Evolutionary conservation across 345 rosid genomes (phyloP), one percentile per base, ranked within the genome.

Genomic region (Litchi chinensis): DNA sequence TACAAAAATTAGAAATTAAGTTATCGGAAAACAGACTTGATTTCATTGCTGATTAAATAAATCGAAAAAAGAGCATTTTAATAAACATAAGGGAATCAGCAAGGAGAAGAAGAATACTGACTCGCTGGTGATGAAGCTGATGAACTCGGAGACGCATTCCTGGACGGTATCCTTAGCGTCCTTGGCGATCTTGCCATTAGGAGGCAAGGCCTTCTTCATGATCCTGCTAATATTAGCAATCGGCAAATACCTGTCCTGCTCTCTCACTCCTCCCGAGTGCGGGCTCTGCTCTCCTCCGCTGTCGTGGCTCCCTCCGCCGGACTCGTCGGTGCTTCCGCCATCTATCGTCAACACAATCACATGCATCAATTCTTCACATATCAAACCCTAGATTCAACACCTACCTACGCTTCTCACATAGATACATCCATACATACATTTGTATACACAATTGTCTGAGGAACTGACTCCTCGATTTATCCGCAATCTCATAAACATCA

Each of bases 41-140:
- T 11, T 32, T 32, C 37, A 32, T 32, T 3, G 4, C 3, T 3
- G 37, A 32, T 32, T 32, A 32, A 32, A 32, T 32, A 2, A 32
- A 32, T 32, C 4, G 37, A 26, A 26, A 26, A 26, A 26, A 0
- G 28, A 26, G 28, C 28, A 26, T 26, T 26, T 26, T 32, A 46
- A 46, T 46, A 0, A 46, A 46, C 52, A 46, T 7, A 2, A 46
- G 12, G 52, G 5, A 46, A 46, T 32, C 52, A 46, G 8, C 10
- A 46, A 46, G 8, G 52, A 46, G 12, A 46, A 46, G 4, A 46
- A 46, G 52, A 46, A 46, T 46, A 21, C 79, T 74, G 84, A 90
- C 93, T 90, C 93, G 90, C 93, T 87, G 71, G 93, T 88, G 73
- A 90, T 77, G 86, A 87, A 90, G 85, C 92, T 88, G 81, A 90